These are phyloP conservation scores for Jamesozyma lodderae DNA, from an alignment of 805 yeast species.

Conservation along the genomic window DNA sequence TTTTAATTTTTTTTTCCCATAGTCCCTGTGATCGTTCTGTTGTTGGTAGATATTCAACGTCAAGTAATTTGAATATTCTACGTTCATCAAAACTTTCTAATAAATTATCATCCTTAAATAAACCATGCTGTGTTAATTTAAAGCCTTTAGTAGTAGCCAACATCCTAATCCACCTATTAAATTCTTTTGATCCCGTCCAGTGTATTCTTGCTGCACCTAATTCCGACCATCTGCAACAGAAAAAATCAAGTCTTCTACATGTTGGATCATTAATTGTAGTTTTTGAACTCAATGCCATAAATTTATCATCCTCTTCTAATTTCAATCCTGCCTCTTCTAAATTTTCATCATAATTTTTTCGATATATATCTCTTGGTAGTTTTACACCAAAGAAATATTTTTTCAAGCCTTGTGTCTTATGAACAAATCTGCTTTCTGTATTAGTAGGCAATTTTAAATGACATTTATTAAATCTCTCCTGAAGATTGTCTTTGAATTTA, in stretches of 20 bases:
- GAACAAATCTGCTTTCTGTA: not conserved
- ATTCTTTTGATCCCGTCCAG: conserved; percentile 28
- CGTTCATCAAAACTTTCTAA: conserved; percentile 23
- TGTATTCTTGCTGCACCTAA: conserved; percentile 28
- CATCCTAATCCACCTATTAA: conserved; percentile 24
- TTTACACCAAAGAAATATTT: conserved; percentile 20
- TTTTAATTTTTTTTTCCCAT: conserved; percentile 4
- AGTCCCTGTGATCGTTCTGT: conserved; percentile 7
- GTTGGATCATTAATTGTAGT: conserved; percentile 5
- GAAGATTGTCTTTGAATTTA: conserved; percentile 7
- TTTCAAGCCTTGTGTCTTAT: conserved; percentile 7
- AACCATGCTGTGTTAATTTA: conserved; percentile 26
- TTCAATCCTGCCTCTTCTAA: not conserved
- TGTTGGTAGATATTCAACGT: conserved; percentile 11
- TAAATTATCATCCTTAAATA: conserved; percentile 16
- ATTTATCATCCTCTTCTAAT: conserved; percentile 13
- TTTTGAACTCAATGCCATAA: conserved; percentile 16
- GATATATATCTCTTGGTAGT: conserved; percentile 3
- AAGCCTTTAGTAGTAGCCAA: conserved; percentile 21
- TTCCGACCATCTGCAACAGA: conserved; percentile 25
- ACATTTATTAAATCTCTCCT: conserved; percentile 8
- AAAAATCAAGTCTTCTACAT: conserved; percentile 28
- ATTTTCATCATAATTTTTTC: not conserved
- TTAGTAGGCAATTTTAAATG: conserved; percentile 5
- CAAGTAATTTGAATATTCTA: conserved; percentile 20